phyloP scores from a whole-genome alignment of 768 basidiomycete species.

The Pilatotrama ljubarskyi region DNA sequence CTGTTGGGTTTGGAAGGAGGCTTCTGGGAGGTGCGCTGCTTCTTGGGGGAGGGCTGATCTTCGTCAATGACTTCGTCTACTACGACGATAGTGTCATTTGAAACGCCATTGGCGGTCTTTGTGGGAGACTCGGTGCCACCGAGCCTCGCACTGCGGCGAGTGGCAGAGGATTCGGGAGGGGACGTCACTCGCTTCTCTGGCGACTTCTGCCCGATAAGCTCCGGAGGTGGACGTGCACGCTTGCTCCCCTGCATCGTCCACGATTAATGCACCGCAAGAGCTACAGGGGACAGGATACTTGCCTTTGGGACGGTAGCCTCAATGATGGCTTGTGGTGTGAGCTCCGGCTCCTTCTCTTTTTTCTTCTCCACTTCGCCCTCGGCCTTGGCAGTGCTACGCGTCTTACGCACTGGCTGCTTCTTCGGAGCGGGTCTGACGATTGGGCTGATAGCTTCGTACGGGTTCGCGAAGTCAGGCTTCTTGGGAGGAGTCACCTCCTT shows the following conservation, averaged over 20 bases:
- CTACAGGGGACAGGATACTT: constrained; percentile 22
- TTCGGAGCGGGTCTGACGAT: constrained; percentile 51
- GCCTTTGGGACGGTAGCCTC: constrained; percentile 79
- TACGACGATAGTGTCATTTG: constrained; percentile 12
- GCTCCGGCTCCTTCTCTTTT: constrained; percentile 30
- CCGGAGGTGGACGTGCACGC: constrained; percentile 69
- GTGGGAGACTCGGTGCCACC: constrained; percentile 21
- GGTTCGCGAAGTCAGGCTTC: constrained; percentile 70
- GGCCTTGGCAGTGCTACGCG: constrained; percentile 41
- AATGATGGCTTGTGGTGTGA: constrained; percentile 67
- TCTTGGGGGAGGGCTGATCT: constrained; percentile 46
- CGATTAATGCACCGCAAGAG: constrained; percentile 3
- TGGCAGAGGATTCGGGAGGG: constrained; percentile 2
- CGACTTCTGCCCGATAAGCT: constrained; percentile 38
- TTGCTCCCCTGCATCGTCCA: constrained; percentile 61
- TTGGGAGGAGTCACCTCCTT: constrained; percentile 65
- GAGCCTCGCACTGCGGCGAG: constrained; percentile 27
- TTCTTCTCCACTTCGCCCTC: constrained; percentile 32
- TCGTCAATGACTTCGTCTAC: constrained; percentile 42
- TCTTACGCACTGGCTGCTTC: constrained; percentile 41
- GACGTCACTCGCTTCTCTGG: constrained; percentile 29
- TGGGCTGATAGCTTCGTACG: constrained; percentile 74
- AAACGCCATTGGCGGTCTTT: constrained; percentile 8
- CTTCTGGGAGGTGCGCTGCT: constrained; percentile 41
- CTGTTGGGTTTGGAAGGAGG: not conserved